Evolutionary conservation across 768 basidiomycete species (phyloP), one percentile per base, ranked within the genome.

Genomic region (Suillus placidus): DNA sequence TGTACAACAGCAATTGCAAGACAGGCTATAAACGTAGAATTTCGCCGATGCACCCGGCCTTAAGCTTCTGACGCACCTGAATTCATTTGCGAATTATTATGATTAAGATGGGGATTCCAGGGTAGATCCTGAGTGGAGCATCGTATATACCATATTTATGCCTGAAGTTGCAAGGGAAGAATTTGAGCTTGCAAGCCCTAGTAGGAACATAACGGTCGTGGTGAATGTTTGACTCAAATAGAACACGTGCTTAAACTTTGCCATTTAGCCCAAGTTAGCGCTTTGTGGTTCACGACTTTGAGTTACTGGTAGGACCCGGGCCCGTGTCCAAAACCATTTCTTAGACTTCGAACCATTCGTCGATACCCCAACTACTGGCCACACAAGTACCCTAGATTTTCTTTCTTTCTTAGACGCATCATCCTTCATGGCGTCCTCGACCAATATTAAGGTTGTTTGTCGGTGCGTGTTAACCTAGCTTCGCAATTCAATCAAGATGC

Each of bases 391-490:
- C n/a, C 49, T 69, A 70, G 68, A 64, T 65, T 61, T 47, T 63
- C 42, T 61, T 64, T 65, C 64, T 67, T 62, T 42, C 64, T 32
- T 54, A 66, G 63, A 67, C 72, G 69, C 74, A 76, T 75, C 69
- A 69, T 71, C 74, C 75, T 85, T 84, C 81, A 87, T 90, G 80
- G 89, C 89, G 75, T 86, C 89, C 70, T 82, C 83, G 68, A 95
- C 89, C 70, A 96, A 96, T 78, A 95, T 97, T 85, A 97, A 99
- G 84, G 97, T 99, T 75, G 94, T 99, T 70, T 99, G 97, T 86
- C 94, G 97, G 97, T 96, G 71, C 71, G 94, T 80, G 60, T 54
- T 20, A 60, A 30, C 51, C 66, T n/a, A 45, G 57, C 66, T 67
- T 58, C 62, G 61, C 64, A 57, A 43, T 42, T 72, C 63, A 40